Evolutionary conservation across 805 yeast species (phyloP), one percentile per base, ranked within the genome.

Genomic region (Grigorovia jiainica): DNA sequence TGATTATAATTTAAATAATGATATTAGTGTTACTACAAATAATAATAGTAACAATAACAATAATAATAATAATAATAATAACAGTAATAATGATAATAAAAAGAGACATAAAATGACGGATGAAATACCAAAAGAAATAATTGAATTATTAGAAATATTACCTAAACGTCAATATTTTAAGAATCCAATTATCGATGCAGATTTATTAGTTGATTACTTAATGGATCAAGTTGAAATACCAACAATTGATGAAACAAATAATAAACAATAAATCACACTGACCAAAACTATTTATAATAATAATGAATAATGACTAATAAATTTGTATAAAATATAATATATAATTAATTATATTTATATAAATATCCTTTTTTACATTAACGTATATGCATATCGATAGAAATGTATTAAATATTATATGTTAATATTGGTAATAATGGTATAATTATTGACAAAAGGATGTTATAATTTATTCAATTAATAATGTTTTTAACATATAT

Each of bases 121-220:
- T 7, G 43, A 37, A n/a, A 44, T 61, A 8, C 60, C 64, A 16
- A 43, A 43, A 7, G 61, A 58, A 30, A 40, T 61, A 7, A 41
- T 55, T 7, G 54, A 53, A 15, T 34, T 61, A 24, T 45, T 61
- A 17, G 50, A 54, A 15, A 48, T 57, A 6, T 42, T 61, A 23
- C 65, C 65, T 8, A 61, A 60, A 40, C 54, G 63, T 17, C 63
- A 58, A 44, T 61, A 58, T 41, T 61, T 61, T 36, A 58, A 58
- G 30, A 51, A 54, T 23, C 52, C 59, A 25, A 44, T 61, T 19
- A 43, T 61, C 19, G 61, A 60, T 40, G 56, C 65, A 6, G 48
- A 53, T 30, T 58, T 49, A 31, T 44, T 61, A 27, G 46, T 59
- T 4, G 48, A 51, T 16, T 60, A 44, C 44, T 43, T 60, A 40